Base-by-base conservation (phyloP, 2,329 filamentous ascomycete genomes). In the Thelonectria olida region DNA sequence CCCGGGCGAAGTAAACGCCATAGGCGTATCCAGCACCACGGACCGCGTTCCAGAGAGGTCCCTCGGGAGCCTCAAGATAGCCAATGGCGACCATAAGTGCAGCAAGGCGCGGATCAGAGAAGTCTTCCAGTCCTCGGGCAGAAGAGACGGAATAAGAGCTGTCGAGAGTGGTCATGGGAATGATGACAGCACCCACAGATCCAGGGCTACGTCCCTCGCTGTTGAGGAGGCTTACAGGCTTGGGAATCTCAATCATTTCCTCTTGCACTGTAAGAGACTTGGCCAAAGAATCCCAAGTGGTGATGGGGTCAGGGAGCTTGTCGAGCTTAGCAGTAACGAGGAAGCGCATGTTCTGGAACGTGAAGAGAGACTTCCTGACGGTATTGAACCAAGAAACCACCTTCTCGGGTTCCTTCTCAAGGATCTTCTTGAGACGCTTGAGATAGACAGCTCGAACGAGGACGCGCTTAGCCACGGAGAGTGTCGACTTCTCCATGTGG, bases 21-120 rank as follows among this genome's bases (percentile, higher is more conserved):
- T 99, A 99, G 0, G 96, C 96, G 53, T 98, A 88, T 44, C 96
- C 96, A 42, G 92, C 96, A 57, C 96, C 96, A 47, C 96, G 92
- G 49, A 98, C 92, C 0, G 93, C 92, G 65, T 91, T 91, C 95
- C 96, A 98, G 28, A 99, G 87, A 1, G 96, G 96, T 0, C 96
- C 96, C 77, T 99, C 96, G 17, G 96, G 91, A 1, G 93, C 90
- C 73, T 97, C 94, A 62, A 99, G 90, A 74, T 97, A 98, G 19
- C 93, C 89, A 50, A 93, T 88, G 1, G 95, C 93, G 7, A 99
- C 94, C 75, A 97, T 87, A 52, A 97, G 84, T 2, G 94, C 90
- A 0, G 96, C 93, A 1, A 98, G 83, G 15, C 88, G 85, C 0
- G 93, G 90, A 71, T 97, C 90, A 4, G 85, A 83, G 73, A 91